Evolutionary conservation across 2,329 filamentous ascomycete genomes (phyloP).

Genomic region (Plenodomus biglobosus): DNA sequence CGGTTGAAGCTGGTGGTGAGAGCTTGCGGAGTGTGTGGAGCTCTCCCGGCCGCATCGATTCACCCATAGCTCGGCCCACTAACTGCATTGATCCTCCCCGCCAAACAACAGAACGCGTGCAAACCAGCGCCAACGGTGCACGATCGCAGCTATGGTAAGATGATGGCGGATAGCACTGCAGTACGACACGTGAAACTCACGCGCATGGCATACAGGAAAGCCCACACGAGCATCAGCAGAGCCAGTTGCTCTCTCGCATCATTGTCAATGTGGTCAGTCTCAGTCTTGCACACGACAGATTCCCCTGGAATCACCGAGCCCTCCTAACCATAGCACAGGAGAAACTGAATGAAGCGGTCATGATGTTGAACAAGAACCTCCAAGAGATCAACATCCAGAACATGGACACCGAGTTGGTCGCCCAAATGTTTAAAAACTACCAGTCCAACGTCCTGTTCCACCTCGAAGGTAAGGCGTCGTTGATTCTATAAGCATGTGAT

Average conservation of each 20-base stretch:
- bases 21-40: constrained; percentile 26
- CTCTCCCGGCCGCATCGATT: constrained; percentile 14
- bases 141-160: constrained; percentile 30
- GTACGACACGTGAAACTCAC: constrained; percentile 14
- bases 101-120: constrained; percentile 25
- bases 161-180: background rate
- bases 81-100: constrained; percentile 32
- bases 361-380: constrained; percentile 89
- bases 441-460: constrained; percentile 97
- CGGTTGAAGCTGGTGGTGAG: constrained; percentile 6
- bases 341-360: constrained; percentile 92
- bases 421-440: constrained; percentile 99
- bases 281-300: constrained; percentile 46
- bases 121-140: constrained; percentile 2
- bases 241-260: constrained; percentile 86
- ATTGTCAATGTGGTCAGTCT: constrained; percentile 94
- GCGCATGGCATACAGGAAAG: constrained; percentile 65
- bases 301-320: background rate
- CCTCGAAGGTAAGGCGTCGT: constrained; percentile 71
- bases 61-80: constrained; percentile 20
- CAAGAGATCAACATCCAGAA: constrained; percentile 98
- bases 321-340: constrained; percentile 62
- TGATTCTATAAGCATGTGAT: background rate
- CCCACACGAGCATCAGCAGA: constrained; percentile 97
- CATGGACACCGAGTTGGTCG: constrained; percentile 97